Conservation (phyloP, 176 grass and related monocot species). For the Tillandsia leiboldiana region DNA sequence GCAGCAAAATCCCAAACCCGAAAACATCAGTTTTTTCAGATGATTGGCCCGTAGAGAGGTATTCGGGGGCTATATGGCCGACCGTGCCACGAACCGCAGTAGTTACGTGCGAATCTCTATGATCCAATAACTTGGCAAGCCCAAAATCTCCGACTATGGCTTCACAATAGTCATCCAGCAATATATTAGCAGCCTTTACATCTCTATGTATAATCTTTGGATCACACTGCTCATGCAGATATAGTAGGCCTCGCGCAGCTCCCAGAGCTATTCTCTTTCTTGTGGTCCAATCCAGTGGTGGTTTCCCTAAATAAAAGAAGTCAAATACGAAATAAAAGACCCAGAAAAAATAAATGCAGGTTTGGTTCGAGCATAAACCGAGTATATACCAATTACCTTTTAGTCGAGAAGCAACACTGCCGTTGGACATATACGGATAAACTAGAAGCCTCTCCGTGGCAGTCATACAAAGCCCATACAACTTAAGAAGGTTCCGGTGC, state of each 20-base stretch:
- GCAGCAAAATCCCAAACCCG: conserved; percentile 85
- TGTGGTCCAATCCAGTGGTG: conserved; percentile 78
- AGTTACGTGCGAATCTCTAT: conserved; percentile 79
- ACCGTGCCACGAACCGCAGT: conserved; percentile 86
- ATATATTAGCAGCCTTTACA: conserved; percentile 82
- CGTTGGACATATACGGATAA: conserved; percentile 95
- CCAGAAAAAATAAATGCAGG: background rate
- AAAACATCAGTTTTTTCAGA: conserved; percentile 95
- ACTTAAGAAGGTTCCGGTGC: conserved; percentile 71
- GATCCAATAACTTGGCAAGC: conserved; percentile 84
- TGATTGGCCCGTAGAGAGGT: conserved; percentile 88
- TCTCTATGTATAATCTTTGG: conserved; percentile 98
- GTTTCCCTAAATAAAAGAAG: conserved; percentile 51
- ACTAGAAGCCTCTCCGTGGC: conserved; percentile 86
- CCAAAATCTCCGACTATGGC: conserved; percentile 91
- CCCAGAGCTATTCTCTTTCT: conserved; percentile 83
- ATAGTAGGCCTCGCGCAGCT: conserved; percentile 73
- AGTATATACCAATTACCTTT: conserved; percentile 46
- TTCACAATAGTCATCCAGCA: conserved; percentile 80
- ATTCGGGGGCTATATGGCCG: conserved; percentile 90
- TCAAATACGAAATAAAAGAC: conserved; percentile 23
- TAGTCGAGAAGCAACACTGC: conserved; percentile 79
- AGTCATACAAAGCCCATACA: conserved; percentile 89
- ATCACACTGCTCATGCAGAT: conserved; percentile 96
- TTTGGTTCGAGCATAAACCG: background rate